A percentile compares a stretch with the other conserved stretches of the same genome.
Evolutionary conservation across 345 rosid genomes (phyloP).

Genomic region (Lenwebbia sp.): DNA sequence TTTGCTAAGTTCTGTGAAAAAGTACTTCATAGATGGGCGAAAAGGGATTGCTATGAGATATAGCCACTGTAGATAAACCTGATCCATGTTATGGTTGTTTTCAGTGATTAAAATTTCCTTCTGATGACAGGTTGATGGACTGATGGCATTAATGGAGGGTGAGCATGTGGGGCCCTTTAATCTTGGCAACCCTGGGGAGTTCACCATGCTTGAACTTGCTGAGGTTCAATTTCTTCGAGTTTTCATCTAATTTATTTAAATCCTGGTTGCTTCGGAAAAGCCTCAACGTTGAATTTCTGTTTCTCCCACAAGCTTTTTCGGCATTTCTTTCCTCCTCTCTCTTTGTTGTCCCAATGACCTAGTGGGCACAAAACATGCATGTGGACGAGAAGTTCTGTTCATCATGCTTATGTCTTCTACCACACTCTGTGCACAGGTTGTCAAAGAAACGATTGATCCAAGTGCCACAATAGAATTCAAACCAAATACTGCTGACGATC

Average conservation of each 20-base stretch:
- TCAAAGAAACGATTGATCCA: constrained; percentile 86
- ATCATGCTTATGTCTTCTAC: neutral
- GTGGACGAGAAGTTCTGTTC: neutral
- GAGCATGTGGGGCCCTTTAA: constrained; percentile 96
- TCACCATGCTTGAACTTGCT: constrained; percentile 96
- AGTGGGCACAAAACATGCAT: neutral
- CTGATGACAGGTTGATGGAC: constrained; percentile 69
- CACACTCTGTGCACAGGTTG: constrained; percentile 34
- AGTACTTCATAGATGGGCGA: neutral
- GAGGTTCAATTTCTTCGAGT: constrained; percentile 44
- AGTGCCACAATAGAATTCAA: constrained; percentile 84
- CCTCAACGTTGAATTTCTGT: neutral
- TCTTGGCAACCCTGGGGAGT: constrained; percentile 97
- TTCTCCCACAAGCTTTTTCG: neutral
- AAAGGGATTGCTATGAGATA: neutral
- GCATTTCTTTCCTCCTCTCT: neutral
- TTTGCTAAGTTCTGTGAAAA: neutral
- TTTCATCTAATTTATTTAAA: neutral
- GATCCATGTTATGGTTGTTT: neutral
- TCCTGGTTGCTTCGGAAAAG: neutral
- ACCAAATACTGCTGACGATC: constrained; percentile 94
- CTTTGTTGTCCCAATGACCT: neutral
- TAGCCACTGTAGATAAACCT: neutral
- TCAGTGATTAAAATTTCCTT: neutral
- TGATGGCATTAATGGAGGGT: constrained; percentile 82